Percentiles rank a stretch among this genome's conserved stretches.
Evolutionary conservation across 306 rosid species (phyloP).

Genomic region (Sesbania bispinosa): DNA sequence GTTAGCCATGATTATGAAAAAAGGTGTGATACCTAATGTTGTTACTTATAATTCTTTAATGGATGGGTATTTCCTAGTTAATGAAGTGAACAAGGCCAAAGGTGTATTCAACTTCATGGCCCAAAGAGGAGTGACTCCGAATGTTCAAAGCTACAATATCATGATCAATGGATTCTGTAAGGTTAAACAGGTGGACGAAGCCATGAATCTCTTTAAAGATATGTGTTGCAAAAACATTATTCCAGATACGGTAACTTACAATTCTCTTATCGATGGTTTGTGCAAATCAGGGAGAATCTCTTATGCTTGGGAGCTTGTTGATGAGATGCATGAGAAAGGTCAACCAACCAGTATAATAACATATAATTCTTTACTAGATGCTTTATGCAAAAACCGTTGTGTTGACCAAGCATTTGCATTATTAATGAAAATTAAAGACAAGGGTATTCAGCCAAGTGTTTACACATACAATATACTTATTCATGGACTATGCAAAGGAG

Average conservation of each 20-base stretch:
- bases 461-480: background rate
- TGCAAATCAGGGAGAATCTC: too few species aligned
- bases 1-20: background rate
- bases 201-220: background rate
- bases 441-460: background rate
- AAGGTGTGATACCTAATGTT: background rate
- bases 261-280: background rate
- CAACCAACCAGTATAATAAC: background rate
- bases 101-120: background rate
- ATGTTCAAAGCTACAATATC: background rate
- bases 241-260: background rate
- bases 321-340: background rate
- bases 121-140: background rate
- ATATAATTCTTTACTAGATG: background rate
- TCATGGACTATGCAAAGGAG: background rate
- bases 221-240: background rate
- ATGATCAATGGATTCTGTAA: background rate
- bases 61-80: conserved; percentile 17
- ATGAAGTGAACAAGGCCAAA: background rate
- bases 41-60: conserved; percentile 21
- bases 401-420: background rate
- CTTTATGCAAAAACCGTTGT: too few species aligned
- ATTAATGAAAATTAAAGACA: background rate
- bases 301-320: background rate
- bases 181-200: background rate